Base-by-base conservation (phyloP, 768 basidiomycete species). In the Tephrocybe sp. region DNA sequence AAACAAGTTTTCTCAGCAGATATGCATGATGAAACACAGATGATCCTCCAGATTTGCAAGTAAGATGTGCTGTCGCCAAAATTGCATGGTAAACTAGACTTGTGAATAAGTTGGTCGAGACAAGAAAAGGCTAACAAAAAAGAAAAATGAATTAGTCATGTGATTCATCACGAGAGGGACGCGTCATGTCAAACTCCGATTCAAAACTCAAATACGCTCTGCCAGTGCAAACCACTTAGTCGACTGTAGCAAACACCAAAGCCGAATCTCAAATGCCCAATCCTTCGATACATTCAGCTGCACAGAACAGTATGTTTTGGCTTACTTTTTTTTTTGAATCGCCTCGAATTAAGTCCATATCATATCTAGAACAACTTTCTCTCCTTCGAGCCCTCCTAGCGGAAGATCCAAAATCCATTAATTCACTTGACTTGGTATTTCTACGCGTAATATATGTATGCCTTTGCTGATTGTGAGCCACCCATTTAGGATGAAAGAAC, bases 401-500 rank as follows among this genome's bases (percentile, higher is more conserved):
- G 16, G 83, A 89, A 63, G 78, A 89, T 61, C 72, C 83, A 11
- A 75, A 74, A 47, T 72, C 79, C 38, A 70, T 89, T 22, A 79
- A 89, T 63, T 71, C 82, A 3, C 60, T 72, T 0, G 90, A 92
- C 65, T 74, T 64, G 58, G 89, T 91, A 68, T 45, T 72, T 53
- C 14, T 0, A 11, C 17, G 41, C 23, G 30, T 12, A 2, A 33
- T 45, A 40, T 12, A n/a, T 33, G 36, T 12, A 23, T 9, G 23
- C n/a, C 17, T 33, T 4, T 13, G 38, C 38, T 14, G 22, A 23
- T 39, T 13, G 54, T 51, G 6, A 33, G 13, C 9, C 14, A 12
- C 35, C 13, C 49, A 22, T 38, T 46, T 52, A 91, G 89, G 90
- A 93, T 64, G 84, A 77, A 34, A 76, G 91, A 31, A 89, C 91